phyloP scores from a whole-genome alignment of 208 protist species.

The Novymonas esmeraldas region DNA sequence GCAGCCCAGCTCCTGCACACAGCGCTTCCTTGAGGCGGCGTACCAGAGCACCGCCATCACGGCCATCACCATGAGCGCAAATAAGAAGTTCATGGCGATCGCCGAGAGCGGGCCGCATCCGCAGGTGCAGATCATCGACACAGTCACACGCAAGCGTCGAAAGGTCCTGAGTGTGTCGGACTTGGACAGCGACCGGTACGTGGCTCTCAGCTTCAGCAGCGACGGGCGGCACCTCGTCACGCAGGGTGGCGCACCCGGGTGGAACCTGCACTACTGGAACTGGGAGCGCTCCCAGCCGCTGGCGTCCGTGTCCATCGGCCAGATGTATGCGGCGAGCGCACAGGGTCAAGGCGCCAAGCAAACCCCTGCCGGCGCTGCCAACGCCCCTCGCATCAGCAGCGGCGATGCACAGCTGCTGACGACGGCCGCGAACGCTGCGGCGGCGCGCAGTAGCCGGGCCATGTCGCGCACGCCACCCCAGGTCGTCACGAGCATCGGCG shows the following conservation, averaged over 20 bases:
- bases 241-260: slow-evolving; percentile 79
- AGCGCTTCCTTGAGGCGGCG: slow-evolving; percentile 80
- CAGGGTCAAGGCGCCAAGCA: slow-evolving; percentile 3
- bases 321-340: slow-evolving; percentile 6
- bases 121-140: slow-evolving; percentile 89
- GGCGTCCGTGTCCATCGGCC: slow-evolving; percentile 51
- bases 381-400: background rate
- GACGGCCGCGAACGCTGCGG: background rate
- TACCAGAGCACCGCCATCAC: slow-evolving; percentile 86
- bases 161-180: slow-evolving; percentile 82
- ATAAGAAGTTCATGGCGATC: slow-evolving; percentile 95
- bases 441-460: background rate
- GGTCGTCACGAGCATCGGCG: slow-evolving; percentile 71
- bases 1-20: slow-evolving; percentile 77
- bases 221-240: slow-evolving; percentile 91
- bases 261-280: slow-evolving; percentile 91
- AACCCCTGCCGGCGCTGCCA: background rate
- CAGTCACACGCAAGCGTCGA: slow-evolving; percentile 82
- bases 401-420: background rate
- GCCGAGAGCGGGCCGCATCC: slow-evolving; percentile 81
- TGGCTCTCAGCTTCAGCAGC: slow-evolving; percentile 79
- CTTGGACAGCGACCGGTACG: slow-evolving; percentile 79
- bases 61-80: slow-evolving; percentile 88
- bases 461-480: slow-evolving; percentile 5
- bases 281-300: slow-evolving; percentile 92